Base-by-base conservation (phyloP, 2,329 filamentous ascomycete species). In the Diaporthe humulicola region DNA sequence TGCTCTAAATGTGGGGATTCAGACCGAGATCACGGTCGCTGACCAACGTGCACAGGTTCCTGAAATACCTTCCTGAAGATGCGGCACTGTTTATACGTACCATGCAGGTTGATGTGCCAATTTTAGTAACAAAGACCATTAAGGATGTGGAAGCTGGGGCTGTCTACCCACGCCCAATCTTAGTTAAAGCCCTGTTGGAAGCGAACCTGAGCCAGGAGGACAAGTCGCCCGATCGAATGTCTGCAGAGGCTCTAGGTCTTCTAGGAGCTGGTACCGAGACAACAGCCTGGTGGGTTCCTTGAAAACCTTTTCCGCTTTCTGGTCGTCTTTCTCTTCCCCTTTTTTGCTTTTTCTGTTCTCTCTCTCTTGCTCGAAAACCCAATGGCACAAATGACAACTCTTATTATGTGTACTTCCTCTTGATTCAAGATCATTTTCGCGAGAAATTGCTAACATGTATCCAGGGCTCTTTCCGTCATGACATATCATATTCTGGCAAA, bases 241-340 rank as follows among this genome's bases (percentile, higher is more conserved):
- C 22, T 48, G 22, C 33, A 40, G 56, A 52, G 33, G 50, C 25
- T 15, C 45, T 66, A 17, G 40, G n/a, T 7, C 19, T 66, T 19
- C 42, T 73, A 19, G 70, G 70, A 22, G 57, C 70, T 9, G 57
- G 70, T 30, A 60, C 70, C 9, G 70, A 73, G 50, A 73, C 70
- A 17, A 64, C 70, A 36, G 50, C 56, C n/a, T 73, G 70, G 70
- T 60, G 3, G 15, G 64, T 67, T 12, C 12, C 50, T 17, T 9
- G 17, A 22, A 17, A 15, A 14, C 7, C 17, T 14, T 48, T 3
- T 33, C 4, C 12, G 19, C 33, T 9, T 22, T 36, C 15, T 19
- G 58, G 28, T 7, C 25, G n/a, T 19, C 42, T 2, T 25, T 33
- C n/a, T 3, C 7, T 52, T 67, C 38, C 8, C 42, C 4, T 38